These are phyloP conservation scores for Fraxinus dipetala DNA, from an alignment of 305 asterid genomes.

Conservation along the genomic window DNA sequence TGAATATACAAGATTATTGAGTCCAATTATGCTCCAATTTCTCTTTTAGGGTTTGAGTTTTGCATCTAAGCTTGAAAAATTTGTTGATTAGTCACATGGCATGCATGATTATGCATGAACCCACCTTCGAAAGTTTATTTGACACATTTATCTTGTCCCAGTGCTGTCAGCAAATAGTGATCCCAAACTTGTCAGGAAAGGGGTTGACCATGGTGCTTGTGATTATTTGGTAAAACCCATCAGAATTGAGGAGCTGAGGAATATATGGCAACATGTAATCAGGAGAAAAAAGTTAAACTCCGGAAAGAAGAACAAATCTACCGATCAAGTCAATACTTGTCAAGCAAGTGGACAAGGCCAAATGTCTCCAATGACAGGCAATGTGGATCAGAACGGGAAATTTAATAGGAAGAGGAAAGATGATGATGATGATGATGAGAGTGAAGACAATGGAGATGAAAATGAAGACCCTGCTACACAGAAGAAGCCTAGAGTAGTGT, in stretches of 20 bases:
- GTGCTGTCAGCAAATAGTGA: slow-evolving; percentile 78
- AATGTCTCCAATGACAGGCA: slow-evolving; percentile 43
- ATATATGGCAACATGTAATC: slow-evolving; percentile 81
- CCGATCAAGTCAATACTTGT: slow-evolving; percentile 29
- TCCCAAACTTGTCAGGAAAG: slow-evolving; percentile 70
- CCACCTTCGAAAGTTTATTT: neutral
- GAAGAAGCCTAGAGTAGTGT: slow-evolving; percentile 83
- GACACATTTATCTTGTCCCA: slow-evolving; percentile 31
- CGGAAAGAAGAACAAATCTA: slow-evolving; percentile 28
- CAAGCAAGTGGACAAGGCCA: slow-evolving; percentile 45
- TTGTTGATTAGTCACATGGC: neutral
- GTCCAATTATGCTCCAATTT: neutral
- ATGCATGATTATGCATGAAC: neutral
- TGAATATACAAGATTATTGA: neutral
- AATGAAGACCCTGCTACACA: slow-evolving; percentile 60
- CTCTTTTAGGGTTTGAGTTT: neutral
- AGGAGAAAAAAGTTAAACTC: slow-evolving; percentile 51
- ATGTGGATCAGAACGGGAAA: slow-evolving; percentile 52
- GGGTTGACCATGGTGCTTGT: slow-evolving; percentile 76
- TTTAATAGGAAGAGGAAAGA: slow-evolving; percentile 69
- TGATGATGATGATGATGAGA: slow-evolving; percentile 49
- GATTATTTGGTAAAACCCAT: slow-evolving; percentile 82
- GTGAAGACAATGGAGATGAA: slow-evolving; percentile 56
- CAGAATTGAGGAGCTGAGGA: slow-evolving; percentile 67
- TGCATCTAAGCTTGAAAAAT: slow-evolving; percentile 2